A percentile compares a stretch with the other conserved stretches of the same genome.
phyloP scores from a whole-genome alignment of 225 moss, liverwort and hornwort species.

The Marchantia polymorpha region DNA sequence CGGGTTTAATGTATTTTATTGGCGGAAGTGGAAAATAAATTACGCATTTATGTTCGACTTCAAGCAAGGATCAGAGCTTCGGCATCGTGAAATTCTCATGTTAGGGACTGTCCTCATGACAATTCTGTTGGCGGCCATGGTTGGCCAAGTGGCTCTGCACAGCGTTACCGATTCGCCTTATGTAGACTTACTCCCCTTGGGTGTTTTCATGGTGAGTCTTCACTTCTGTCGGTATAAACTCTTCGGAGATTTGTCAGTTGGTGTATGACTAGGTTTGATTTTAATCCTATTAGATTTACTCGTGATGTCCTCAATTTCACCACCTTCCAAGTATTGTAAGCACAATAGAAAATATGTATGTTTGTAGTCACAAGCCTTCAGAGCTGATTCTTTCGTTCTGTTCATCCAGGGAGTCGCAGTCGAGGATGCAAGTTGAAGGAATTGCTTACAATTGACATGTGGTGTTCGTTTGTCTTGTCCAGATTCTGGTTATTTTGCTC shows the following conservation, averaged over 20 bases:
- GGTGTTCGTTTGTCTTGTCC: slow-evolving; percentile 5
- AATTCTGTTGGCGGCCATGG: slow-evolving; percentile 49
- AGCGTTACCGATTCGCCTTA: slow-evolving; percentile 37
- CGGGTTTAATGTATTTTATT: slow-evolving; percentile 59
- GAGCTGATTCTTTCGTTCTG: no score
- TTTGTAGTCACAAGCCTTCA: no score
- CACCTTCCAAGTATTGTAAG: no score
- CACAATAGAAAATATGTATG: no score
- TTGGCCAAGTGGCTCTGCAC: slow-evolving; percentile 50
- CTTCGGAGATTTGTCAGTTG: no score
- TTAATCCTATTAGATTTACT: no score
- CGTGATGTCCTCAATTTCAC: no score
- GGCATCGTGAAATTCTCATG: slow-evolving; percentile 60
- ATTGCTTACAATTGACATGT: neutral
- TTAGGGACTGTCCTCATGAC: slow-evolving; percentile 48
- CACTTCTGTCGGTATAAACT: no score
- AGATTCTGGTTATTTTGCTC: slow-evolving; percentile 61
- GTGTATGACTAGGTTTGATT: no score
- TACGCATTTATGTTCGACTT: slow-evolving; percentile 67
- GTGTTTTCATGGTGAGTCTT: slow-evolving; percentile 32
- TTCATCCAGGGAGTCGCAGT: no score
- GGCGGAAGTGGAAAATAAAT: slow-evolving; percentile 60
- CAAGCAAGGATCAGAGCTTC: slow-evolving; percentile 55
- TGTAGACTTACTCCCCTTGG: slow-evolving; percentile 40
- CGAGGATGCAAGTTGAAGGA: no score